These are phyloP conservation scores for Gonapodya sp. DNA, from an alignment of 192 early-diverging fungal species.

Conservation along the genomic window DNA sequence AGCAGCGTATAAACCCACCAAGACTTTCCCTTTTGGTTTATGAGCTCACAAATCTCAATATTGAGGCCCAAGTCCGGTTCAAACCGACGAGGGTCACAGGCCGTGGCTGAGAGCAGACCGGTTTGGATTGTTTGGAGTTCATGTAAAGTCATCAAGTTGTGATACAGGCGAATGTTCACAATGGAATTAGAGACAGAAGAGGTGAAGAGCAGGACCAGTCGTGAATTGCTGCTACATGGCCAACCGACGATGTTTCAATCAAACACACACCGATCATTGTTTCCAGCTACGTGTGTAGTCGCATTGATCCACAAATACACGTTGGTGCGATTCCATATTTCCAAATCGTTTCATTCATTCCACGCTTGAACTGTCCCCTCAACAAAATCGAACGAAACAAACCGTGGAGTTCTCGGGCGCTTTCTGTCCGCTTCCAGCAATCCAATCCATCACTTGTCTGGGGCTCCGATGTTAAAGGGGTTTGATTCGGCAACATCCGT, in stretches of 20 bases:
- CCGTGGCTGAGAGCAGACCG: not conserved
- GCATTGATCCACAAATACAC: not conserved
- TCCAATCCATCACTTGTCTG: not conserved
- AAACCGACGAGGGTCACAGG: slow-evolving; percentile 37
- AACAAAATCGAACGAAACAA: not conserved
- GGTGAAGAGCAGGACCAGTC: not conserved
- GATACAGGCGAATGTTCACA: not conserved
- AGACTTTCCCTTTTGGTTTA: slow-evolving; percentile 79
- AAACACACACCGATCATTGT: not conserved
- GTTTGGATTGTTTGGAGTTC: too few species aligned
- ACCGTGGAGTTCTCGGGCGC: not conserved
- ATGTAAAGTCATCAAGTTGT: not conserved
- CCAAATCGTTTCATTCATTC: not conserved
- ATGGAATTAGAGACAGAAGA: not conserved
- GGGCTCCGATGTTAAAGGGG: too few species aligned
- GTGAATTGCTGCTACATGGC: not conserved
- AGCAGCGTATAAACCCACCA: slow-evolving; percentile 36
- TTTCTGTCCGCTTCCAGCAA: not conserved
- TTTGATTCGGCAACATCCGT: too few species aligned
- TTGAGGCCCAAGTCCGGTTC: slow-evolving; percentile 80
- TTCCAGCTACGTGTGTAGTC: not conserved
- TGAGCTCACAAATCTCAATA: slow-evolving; percentile 90
- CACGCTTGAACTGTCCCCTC: not conserved
- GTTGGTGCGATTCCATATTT: not conserved
- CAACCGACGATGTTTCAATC: not conserved